Conservation (phyloP, 305 asterid species). For the Solanum hybrid region DNA sequence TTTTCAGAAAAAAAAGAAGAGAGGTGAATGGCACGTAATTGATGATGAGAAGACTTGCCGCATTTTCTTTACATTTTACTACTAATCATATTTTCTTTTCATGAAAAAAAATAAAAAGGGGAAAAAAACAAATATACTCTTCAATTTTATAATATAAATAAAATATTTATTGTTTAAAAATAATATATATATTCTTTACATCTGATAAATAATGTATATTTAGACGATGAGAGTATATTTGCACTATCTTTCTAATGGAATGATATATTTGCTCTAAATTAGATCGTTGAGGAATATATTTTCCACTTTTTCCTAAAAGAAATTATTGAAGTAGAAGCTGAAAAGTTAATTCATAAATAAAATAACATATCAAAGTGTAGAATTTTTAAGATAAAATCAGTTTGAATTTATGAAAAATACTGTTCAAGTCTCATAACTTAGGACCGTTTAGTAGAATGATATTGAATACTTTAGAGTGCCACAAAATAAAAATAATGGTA, state of each 20-base stretch:
- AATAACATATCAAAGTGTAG: not conserved
- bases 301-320: not conserved
- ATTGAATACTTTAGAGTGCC: not conserved
- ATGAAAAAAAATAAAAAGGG: not conserved
- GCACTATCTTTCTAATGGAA: not conserved
- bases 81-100: not conserved
- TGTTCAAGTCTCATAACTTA: not conserved
- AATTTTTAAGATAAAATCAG: not conserved
- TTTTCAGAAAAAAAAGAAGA: not conserved
- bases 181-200: not conserved
- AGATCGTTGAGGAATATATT: too few relatives aligned
- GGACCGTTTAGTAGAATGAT: not conserved
- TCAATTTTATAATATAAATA: not conserved
- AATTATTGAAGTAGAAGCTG: not conserved
- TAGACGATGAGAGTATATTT: too few relatives aligned
- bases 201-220: too few relatives aligned
- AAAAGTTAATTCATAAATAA: not conserved
- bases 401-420: not conserved
- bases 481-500: not conserved
- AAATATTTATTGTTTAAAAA: too few relatives aligned
- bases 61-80: not conserved
- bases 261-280: too few relatives aligned
- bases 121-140: not conserved
- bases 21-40: conserved; percentile 31
- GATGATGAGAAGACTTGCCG: conserved; percentile 28